Evolutionary conservation across 2,329 filamentous ascomycete species (phyloP), one percentile per base, ranked within the genome.

Genomic region (Helicocarpus griseus): DNA sequence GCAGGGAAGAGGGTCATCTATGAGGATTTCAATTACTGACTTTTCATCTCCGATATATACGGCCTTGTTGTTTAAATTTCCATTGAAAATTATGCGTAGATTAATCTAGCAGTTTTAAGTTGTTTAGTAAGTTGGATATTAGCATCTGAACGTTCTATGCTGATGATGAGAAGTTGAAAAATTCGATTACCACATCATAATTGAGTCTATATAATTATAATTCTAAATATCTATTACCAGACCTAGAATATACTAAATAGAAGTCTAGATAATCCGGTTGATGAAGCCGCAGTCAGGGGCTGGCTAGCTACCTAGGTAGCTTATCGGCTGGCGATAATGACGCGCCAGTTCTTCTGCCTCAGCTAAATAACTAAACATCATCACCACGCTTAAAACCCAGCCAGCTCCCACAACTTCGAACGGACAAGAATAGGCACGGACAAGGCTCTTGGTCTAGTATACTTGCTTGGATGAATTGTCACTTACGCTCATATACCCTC

Each of bases 11-110:
- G 74, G 31, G 68, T 82, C 35, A 68, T 75, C 1, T 78, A 73
- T 67, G 81, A 84, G 63, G 80, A 80, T 58, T 85, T 85, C 64
- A 72, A 73, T 31, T 84, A 83, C 60, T 83, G 56, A 69, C 4
- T 14, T 22, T 35, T 17, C 14, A n/a, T 24, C 11, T 17, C 11
- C 19, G 7, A 33, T 5, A 8, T 39, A 5, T 9, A 35, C n/a
- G 17, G 24, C 7, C 31, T 35, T 21, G 6, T 19, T 28, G 13
- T 35, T 35, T 9, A 28, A 13, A 43, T 46, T 43, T 19, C 21
- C 24, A 46, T 31, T 9, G 17, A 24, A 21, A 38, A 24, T 31
- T 33, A 31, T 36, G 14, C n/a, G n/a, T n/a, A n/a, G n/a, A n/a
- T n/a, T n/a, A n/a, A n/a, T n/a, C n/a, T n/a, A n/a, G n/a, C n/a